These are phyloP conservation scores for Boletus insuetus DNA, from an alignment of 768 basidiomycete species.

Conservation along the genomic window DNA sequence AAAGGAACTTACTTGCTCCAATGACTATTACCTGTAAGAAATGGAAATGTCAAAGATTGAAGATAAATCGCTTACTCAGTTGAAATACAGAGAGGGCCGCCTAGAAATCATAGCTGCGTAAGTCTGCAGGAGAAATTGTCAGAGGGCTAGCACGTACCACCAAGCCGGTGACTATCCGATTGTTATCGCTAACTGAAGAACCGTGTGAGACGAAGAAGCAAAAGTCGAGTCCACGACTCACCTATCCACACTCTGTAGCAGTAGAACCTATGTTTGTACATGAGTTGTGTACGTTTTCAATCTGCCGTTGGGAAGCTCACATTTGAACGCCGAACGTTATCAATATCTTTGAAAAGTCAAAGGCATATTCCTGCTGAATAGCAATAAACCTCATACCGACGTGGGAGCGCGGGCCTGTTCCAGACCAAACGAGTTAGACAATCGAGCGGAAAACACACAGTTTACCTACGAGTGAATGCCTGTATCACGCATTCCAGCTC, in stretches of 20 bases:
- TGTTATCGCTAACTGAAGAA: not conserved
- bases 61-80: not conserved
- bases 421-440: not conserved
- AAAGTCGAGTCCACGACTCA: not conserved
- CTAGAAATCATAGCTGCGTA: not conserved
- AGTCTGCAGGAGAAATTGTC: no score
- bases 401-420: not conserved
- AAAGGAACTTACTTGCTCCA: not conserved
- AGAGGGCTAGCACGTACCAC: not conserved
- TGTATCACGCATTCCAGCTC: not conserved
- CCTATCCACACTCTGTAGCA: conserved; percentile 6
- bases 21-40: not conserved
- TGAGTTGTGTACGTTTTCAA: not conserved
- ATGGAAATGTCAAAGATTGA: no score
- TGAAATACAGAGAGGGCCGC: not conserved
- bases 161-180: not conserved
- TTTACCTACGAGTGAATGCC: not conserved
- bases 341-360: not conserved
- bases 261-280: not conserved
- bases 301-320: not conserved
- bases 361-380: not conserved
- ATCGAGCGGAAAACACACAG: not conserved
- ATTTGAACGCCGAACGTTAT: not conserved
- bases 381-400: not conserved
- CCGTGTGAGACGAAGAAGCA: not conserved